Conservation (phyloP, 2,329 filamentous ascomycete species). For the Xylaria sp. region DNA sequence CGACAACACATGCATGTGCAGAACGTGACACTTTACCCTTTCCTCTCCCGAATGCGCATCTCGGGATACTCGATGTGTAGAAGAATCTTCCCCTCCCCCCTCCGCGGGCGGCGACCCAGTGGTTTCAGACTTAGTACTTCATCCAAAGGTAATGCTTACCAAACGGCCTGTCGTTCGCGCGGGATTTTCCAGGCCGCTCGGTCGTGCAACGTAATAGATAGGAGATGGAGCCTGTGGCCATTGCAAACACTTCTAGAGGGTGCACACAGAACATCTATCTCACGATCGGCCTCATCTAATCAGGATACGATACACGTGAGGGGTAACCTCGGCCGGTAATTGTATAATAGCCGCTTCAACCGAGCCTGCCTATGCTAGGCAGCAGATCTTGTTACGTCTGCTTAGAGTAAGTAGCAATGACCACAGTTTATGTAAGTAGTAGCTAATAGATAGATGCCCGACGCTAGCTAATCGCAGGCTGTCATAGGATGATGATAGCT, state of each 20-base stretch:
- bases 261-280: too few species aligned
- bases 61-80: constrained; percentile 16
- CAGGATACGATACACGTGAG: neutral
- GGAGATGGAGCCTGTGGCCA: too few species aligned
- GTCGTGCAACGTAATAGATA: too few species aligned
- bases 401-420: neutral
- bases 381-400: neutral
- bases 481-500: neutral
- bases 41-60: neutral
- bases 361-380: neutral
- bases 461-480: neutral
- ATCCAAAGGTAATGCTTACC: neutral
- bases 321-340: neutral
- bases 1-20: constrained; percentile 27
- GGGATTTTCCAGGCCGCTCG: neutral
- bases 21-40: neutral
- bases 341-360: constrained; percentile 7
- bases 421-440: neutral
- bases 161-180: too few species aligned
- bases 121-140: constrained; percentile 15
- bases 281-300: neutral
- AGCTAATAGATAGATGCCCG: neutral
- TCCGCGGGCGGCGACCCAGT: neutral
- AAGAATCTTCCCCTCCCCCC: neutral
- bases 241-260: too few species aligned